phyloP scores from a whole-genome alignment of 345 rosid genomes.

The Bruguiera sexangula region DNA sequence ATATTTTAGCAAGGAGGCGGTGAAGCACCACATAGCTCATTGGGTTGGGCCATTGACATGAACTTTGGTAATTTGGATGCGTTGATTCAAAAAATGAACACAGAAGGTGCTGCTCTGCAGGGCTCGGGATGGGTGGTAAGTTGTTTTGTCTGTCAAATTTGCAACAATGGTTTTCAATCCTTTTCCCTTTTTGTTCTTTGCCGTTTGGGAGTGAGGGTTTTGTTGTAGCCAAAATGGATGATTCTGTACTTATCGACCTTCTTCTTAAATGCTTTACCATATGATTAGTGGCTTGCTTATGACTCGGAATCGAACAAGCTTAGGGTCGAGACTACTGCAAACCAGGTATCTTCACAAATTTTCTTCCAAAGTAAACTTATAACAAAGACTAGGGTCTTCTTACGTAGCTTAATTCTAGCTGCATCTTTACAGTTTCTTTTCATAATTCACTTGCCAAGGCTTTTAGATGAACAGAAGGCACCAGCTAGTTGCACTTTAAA shows the following conservation, averaged over 20 bases:
- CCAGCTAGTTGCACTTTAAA: not conserved
- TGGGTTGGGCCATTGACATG: slow-evolving; percentile 74
- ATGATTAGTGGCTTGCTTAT: slow-evolving; percentile 78
- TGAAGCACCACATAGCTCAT: slow-evolving; percentile 70
- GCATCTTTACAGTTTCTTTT: not conserved
- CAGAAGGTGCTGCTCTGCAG: slow-evolving; percentile 95
- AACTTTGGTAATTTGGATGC: slow-evolving; percentile 82
- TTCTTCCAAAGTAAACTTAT: not conserved
- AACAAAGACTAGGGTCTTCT: not conserved
- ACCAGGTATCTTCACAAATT: slow-evolving; percentile 60
- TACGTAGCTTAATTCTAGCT: slow-evolving; percentile 1
- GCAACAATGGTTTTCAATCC: slow-evolving; percentile 3
- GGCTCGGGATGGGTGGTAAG: slow-evolving; percentile 99
- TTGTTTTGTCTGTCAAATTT: slow-evolving; percentile 6
- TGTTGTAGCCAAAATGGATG: not conserved
- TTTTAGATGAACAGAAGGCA: not conserved
- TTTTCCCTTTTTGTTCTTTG: not conserved
- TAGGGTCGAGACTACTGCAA: slow-evolving; percentile 82
- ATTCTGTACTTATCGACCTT: not conserved
- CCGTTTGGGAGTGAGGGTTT: no score
- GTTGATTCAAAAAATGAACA: slow-evolving; percentile 66
- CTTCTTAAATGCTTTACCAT: not conserved
- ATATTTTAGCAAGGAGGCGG: slow-evolving; percentile 85
- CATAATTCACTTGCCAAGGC: not conserved
- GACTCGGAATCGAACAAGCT: slow-evolving; percentile 83